Percentiles rank a stretch among this genome's conserved stretches.
Evolutionary conservation across 805 yeast genomes (phyloP).

Genomic region (Kuraishia ogatae): DNA sequence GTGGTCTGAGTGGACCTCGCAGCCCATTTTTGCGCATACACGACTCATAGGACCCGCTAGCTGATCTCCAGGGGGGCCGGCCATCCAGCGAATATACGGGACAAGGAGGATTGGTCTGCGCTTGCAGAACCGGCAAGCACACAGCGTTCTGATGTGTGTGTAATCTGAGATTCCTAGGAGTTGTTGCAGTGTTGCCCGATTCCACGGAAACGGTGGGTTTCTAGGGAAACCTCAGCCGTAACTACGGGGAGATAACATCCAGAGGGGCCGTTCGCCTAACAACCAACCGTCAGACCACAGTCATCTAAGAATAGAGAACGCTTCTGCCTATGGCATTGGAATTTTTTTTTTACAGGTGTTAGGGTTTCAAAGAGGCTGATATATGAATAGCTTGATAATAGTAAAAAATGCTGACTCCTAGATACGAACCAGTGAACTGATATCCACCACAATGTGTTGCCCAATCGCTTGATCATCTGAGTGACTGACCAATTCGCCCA

Average conservation of each 20-base stretch:
- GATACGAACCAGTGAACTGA: neutral
- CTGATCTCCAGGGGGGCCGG: neutral
- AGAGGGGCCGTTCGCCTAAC: neutral
- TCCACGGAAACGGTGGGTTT: neutral
- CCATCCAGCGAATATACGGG: neutral
- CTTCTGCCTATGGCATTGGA: neutral
- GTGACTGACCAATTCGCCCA: neutral
- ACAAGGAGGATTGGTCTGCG: neutral
- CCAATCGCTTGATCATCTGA: neutral
- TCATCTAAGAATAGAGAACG: neutral
- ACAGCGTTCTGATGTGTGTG: neutral
- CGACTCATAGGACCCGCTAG: neutral
- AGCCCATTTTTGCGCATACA: neutral
- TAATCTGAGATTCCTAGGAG: neutral
- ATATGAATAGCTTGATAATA: too few relatives aligned
- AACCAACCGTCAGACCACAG: neutral
- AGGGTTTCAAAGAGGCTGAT: too few relatives aligned
- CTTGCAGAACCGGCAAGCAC: neutral
- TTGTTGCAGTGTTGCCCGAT: neutral
- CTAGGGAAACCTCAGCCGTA: neutral
- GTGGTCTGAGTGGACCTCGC: neutral
- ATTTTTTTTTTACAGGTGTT: neutral
- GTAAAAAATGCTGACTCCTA: too few relatives aligned
- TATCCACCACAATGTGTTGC: neutral
- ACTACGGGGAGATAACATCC: neutral